Evolutionary conservation across 2,329 filamentous ascomycete genomes (phyloP).

Genomic region (Fusarium verticillioides): DNA sequence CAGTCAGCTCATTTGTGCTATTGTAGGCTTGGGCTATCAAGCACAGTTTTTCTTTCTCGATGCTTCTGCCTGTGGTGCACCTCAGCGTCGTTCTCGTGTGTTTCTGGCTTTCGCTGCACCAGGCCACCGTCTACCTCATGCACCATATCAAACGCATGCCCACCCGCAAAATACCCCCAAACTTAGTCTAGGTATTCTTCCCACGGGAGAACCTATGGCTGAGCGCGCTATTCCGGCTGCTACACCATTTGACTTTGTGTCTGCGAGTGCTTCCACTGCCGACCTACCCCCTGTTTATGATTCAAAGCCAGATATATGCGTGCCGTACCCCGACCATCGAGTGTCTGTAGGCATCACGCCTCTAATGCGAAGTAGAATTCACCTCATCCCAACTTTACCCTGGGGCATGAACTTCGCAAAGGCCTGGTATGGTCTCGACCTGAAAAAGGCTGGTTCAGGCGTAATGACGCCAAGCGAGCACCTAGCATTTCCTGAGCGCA

Average conservation of each 20-base stretch:
- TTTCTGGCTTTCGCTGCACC: slow-evolving; percentile 80
- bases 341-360: slow-evolving; percentile 55
- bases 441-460: slow-evolving; percentile 41
- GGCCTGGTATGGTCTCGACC: slow-evolving; percentile 54
- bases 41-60: slow-evolving; percentile 74
- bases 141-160: slow-evolving; percentile 71
- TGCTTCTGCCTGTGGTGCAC: slow-evolving; percentile 74
- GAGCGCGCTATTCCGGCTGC: slow-evolving; percentile 53
- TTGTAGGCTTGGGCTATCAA: slow-evolving; percentile 84
- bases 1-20: slow-evolving; percentile 75
- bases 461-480: slow-evolving; percentile 54
- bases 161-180: slow-evolving; percentile 56
- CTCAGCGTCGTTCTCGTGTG: slow-evolving; percentile 73
- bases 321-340: slow-evolving; percentile 76
- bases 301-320: slow-evolving; percentile 69
- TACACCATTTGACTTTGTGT: slow-evolving; percentile 70
- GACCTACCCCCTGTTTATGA: slow-evolving; percentile 74
- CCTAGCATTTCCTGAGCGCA: slow-evolving; percentile 52
- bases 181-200: slow-evolving; percentile 64
- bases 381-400: slow-evolving; percentile 69
- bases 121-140: slow-evolving; percentile 64
- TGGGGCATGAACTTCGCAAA: slow-evolving; percentile 63
- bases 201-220: slow-evolving; percentile 70
- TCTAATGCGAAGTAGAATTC: slow-evolving; percentile 58
- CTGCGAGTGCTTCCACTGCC: slow-evolving; percentile 61